A percentile compares a stretch with the other conserved stretches of the same genome.
Evolutionary conservation across 805 yeast species (phyloP).

Genomic region (Cyberlindnera mississippiensis): DNA sequence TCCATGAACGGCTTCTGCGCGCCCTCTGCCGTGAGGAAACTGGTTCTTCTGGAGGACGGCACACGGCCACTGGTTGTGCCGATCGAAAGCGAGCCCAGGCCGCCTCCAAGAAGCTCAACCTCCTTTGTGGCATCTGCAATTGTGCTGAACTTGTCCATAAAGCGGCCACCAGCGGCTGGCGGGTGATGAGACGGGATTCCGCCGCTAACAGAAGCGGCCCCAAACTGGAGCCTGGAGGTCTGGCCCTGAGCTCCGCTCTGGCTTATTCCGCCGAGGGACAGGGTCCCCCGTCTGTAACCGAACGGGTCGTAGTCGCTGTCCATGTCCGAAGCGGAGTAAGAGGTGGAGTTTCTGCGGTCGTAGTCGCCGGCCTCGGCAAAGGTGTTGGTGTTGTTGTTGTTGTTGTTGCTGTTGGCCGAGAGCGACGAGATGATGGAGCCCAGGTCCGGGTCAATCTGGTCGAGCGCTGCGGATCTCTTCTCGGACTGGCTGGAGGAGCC

Average conservation of each 20-base stretch:
- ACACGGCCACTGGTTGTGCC: slow-evolving; percentile 31
- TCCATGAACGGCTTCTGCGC: slow-evolving; percentile 26
- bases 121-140: slow-evolving; percentile 71
- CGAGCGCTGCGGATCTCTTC: slow-evolving; percentile 13
- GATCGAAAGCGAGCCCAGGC: slow-evolving; percentile 38
- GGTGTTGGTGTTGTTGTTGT: slow-evolving; percentile 12
- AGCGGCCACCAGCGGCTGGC: slow-evolving; percentile 32
- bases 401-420: slow-evolving; percentile 25
- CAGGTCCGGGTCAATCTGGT: slow-evolving; percentile 27
- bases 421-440: slow-evolving; percentile 30
- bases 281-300: slow-evolving; percentile 45
- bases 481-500: too few species aligned
- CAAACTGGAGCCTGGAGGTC: slow-evolving; percentile 38
- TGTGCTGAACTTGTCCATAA: slow-evolving; percentile 57
- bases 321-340: slow-evolving; percentile 34
- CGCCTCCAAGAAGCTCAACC: slow-evolving; percentile 45
- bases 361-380: slow-evolving; percentile 1
- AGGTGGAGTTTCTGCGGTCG: slow-evolving; percentile 36
- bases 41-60: slow-evolving; percentile 48
- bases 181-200: slow-evolving; percentile 32
- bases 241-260: slow-evolving; percentile 17
- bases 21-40: slow-evolving; percentile 38
- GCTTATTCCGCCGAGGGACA: slow-evolving; percentile 36
- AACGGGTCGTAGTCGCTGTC: slow-evolving; percentile 37
- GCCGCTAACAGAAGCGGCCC: slow-evolving; percentile 60